A percentile compares a stretch with the other conserved stretches of the same genome.
These are phyloP conservation scores for Medicago lupulina DNA, from an alignment of 306 rosid species.

Conservation along the genomic window DNA sequence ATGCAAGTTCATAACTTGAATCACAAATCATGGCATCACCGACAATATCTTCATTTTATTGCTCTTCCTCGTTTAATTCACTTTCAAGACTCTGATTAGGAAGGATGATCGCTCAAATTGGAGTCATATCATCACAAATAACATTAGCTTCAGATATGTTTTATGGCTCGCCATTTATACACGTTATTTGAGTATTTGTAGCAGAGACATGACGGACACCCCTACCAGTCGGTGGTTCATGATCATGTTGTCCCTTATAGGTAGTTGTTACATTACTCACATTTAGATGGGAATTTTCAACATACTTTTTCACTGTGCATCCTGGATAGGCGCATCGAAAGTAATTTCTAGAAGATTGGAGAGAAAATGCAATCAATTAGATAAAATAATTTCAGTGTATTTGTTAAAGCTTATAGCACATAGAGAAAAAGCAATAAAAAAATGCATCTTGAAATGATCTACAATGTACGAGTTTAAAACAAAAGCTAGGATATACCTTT, in stretches of 20 bases:
- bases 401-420: background rate
- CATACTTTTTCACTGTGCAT: conserved; percentile 88
- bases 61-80: conserved; percentile 43
- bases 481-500: conserved; percentile 62
- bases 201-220: conserved; percentile 52
- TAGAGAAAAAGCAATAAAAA: too few species aligned
- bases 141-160: conserved; percentile 40
- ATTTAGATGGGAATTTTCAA: conserved; percentile 83
- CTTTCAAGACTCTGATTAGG: conserved; percentile 27
- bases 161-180: conserved; percentile 32
- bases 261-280: conserved; percentile 70
- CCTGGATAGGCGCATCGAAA: conserved; percentile 90
- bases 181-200: too few species aligned
- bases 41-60: conserved; percentile 42
- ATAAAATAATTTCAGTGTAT: conserved; percentile 21
- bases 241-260: conserved; percentile 87
- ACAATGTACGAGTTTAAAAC: conserved; percentile 25
- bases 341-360: conserved; percentile 72
- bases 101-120: conserved; percentile 10
- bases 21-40: conserved; percentile 29
- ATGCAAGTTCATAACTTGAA: conserved; percentile 30
- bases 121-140: background rate
- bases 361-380: conserved; percentile 39
- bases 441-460: too few species aligned
- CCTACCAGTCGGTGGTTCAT: conserved; percentile 63